These are phyloP conservation scores for Castanopsis chinensis DNA, from an alignment of 306 rosid genomes.

Conservation along the genomic window DNA sequence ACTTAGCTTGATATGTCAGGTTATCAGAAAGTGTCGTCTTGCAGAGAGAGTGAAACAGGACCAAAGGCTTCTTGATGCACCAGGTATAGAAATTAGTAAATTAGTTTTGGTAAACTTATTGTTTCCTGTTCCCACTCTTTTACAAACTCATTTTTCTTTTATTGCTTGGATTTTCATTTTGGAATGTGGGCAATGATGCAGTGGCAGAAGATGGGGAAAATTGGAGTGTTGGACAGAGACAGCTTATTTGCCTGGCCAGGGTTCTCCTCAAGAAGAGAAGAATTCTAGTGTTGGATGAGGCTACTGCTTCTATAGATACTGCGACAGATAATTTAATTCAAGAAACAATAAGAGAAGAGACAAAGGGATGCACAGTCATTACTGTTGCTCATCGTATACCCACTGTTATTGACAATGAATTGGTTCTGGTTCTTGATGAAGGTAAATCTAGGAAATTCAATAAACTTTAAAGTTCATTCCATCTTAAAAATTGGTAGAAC, in stretches of 20 bases:
- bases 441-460: constrained; percentile 41
- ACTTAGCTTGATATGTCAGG: constrained; percentile 42
- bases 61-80: constrained; percentile 74
- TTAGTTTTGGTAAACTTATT: background rate
- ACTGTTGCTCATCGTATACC: constrained; percentile 89
- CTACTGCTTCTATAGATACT: constrained; percentile 89
- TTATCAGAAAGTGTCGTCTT: constrained; percentile 67
- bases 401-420: constrained; percentile 80
- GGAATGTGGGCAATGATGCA: constrained; percentile 27
- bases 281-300: constrained; percentile 85
- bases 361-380: constrained; percentile 70
- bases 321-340: constrained; percentile 80
- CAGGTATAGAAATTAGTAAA: constrained; percentile 43
- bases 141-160: background rate
- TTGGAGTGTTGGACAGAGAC: constrained; percentile 98
- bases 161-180: background rate
- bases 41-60: constrained; percentile 60
- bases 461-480: background rate
- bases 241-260: constrained; percentile 85
- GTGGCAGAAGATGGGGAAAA: constrained; percentile 93
- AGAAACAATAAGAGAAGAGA: constrained; percentile 70
- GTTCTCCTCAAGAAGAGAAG: constrained; percentile 69
- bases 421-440: constrained; percentile 76
- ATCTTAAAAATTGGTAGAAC: background rate
- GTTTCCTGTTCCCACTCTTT: background rate